phyloP scores from a whole-genome alignment of 2,329 filamentous ascomycete genomes.

The Diplocarpon mali region DNA sequence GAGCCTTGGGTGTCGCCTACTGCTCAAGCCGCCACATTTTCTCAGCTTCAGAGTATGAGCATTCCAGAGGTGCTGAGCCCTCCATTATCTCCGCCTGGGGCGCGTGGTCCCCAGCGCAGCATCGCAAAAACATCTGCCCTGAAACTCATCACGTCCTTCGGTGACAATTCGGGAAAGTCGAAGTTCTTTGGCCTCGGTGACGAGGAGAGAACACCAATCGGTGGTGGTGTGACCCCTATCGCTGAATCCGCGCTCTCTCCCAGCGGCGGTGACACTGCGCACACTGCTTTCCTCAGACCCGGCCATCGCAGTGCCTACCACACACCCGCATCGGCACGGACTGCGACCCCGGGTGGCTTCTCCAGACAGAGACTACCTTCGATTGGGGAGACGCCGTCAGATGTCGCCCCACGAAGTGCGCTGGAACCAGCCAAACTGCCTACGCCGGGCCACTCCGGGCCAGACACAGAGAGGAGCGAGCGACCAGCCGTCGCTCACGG shows the following conservation, averaged over 20 bases:
- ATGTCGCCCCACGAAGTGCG: conserved; percentile 33
- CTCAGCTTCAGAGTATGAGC: conserved; percentile 44
- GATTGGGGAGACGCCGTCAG: conserved; percentile 58
- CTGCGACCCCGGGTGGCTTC: conserved; percentile 49
- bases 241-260: conserved; percentile 69
- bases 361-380: conserved; percentile 59
- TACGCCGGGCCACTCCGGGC: conserved; percentile 35
- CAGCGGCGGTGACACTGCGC: conserved; percentile 48
- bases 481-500: conserved; percentile 22
- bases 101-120: conserved; percentile 47
- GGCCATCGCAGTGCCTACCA: conserved; percentile 58
- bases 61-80: conserved; percentile 56
- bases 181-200: conserved; percentile 50
- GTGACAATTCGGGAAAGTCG: conserved; percentile 47
- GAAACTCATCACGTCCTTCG: conserved; percentile 87
- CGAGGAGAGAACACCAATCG: conserved; percentile 60
- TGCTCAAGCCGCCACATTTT: conserved; percentile 50
- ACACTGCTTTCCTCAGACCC: conserved; percentile 56
- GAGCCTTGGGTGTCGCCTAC: conserved; percentile 85
- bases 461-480: conserved; percentile 33
- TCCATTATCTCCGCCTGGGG: conserved; percentile 60
- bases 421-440: conserved; percentile 31
- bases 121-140: conserved; percentile 73
- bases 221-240: conserved; percentile 78
- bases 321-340: conserved; percentile 56